Conservation (phyloP, 2,329 filamentous ascomycete species). For the Colletotrichum melonis region DNA sequence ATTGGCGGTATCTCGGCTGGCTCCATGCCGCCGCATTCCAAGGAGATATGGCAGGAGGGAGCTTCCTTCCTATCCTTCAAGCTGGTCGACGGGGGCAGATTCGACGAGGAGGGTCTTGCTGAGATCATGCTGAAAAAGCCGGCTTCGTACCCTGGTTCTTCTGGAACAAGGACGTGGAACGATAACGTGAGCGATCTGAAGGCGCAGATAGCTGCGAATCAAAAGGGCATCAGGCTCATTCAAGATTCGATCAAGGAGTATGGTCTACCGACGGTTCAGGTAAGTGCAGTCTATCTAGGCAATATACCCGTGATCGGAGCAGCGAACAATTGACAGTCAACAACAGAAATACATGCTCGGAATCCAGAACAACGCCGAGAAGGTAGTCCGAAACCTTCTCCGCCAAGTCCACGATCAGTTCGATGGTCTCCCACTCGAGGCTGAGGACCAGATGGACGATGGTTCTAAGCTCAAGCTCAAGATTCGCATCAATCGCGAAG, state of each 20-base stretch:
- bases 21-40: constrained; percentile 81
- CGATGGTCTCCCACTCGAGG: constrained; percentile 75
- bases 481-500: constrained; percentile 42
- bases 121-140: constrained; percentile 80
- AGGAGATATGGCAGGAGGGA: constrained; percentile 71
- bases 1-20: constrained; percentile 85
- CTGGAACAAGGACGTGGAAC: neutral
- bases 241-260: constrained; percentile 82
- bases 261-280: constrained; percentile 59
- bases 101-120: constrained; percentile 82
- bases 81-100: constrained; percentile 78
- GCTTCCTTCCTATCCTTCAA: constrained; percentile 73
- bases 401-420: constrained; percentile 65
- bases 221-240: constrained; percentile 85
- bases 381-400: constrained; percentile 18
- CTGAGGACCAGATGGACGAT: constrained; percentile 82
- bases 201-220: constrained; percentile 70
- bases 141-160: constrained; percentile 74
- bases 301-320: accelerated
- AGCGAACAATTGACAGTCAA: neutral
- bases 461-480: constrained; percentile 40
- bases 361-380: constrained; percentile 27
- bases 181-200: neutral
- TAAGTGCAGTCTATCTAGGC: neutral
- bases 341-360: constrained; percentile 23